A percentile compares a stretch with the other conserved stretches of the same genome.
Conservation (phyloP, 345 rosid species). For the Lumnitzera racemosa region DNA sequence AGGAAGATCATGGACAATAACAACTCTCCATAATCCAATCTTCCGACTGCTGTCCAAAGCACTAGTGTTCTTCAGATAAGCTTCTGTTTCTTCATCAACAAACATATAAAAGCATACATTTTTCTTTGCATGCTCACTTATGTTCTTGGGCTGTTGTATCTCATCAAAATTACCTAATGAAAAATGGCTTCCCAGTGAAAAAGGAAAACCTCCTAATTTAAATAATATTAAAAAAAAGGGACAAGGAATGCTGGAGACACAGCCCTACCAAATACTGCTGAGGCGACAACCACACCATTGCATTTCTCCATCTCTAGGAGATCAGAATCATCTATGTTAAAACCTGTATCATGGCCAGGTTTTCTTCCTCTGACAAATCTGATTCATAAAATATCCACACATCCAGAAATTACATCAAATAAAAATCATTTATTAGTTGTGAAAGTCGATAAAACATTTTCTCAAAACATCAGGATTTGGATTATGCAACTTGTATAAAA, state of each 20-base stretch:
- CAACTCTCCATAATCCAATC: slow-evolving; percentile 80
- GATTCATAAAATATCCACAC: not conserved
- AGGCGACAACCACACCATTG: slow-evolving; percentile 73
- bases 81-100: slow-evolving; percentile 79
- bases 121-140: slow-evolving; percentile 54
- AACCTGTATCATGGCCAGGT: slow-evolving; percentile 70
- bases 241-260: slow-evolving; percentile 5
- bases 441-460: not conserved
- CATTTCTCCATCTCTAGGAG: slow-evolving; percentile 48
- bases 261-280: slow-evolving; percentile 81
- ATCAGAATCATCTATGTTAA: slow-evolving; percentile 74
- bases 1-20: slow-evolving; percentile 65
- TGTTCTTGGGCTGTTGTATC: slow-evolving; percentile 67
- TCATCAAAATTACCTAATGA: slow-evolving; percentile 71
- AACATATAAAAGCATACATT: slow-evolving; percentile 78
- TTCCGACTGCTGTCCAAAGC: slow-evolving; percentile 41
- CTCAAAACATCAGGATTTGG: not conserved
- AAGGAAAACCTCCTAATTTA: slow-evolving; percentile 7
- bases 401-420: not conserved
- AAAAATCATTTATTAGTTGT: not conserved
- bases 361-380: slow-evolving; percentile 68
- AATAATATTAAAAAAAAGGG: not conserved
- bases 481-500: not conserved
- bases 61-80: slow-evolving; percentile 53
- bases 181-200: not conserved